Evolutionary conservation across 768 basidiomycete genomes (phyloP), one percentile per base, ranked within the genome.

Genomic region (Trametes sanguinea): DNA sequence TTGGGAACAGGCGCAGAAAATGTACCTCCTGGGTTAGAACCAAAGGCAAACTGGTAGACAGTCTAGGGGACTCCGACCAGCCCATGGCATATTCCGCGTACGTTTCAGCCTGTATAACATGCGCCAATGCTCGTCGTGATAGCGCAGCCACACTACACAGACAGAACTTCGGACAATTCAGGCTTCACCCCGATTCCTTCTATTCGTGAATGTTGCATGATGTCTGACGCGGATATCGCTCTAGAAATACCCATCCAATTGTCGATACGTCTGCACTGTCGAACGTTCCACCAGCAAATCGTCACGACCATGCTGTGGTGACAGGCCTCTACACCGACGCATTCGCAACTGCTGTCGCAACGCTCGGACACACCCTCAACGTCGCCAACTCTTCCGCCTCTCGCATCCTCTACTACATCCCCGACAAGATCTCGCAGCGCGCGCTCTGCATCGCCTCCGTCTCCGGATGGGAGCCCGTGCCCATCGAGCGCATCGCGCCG

Each of bases 341-440:
- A 0, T 77, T 68, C 53, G 71, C 73, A 8, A 64, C 70, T 30
- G 72, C 71, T 4, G 67, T 73, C 16, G 70, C 72, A 14, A 72
- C 74, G 6, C 66, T 75, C 9, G 75, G 73, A 13, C 69, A 76
- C 61, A 70, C 74, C 0, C 63, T 72, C 9, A 61, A 64, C 32
- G 53, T 56, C 16, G 69, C 65, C 13, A 73, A 75, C 53, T 66
- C 69, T 47, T 64, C 65, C 40, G 70, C 74, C 8, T 58, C 70
- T 35, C 73, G 69, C 54, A 57, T 76, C 47, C 71, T 76, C 14
- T 60, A 71, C 32, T 77, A 76, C 67, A 67, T 76, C 33, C 70
- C 73, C 29, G 64, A 69, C 57, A 65, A 71, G 9, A 65, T 76
- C 39, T 74, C 75, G 5, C 39, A 39, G 1, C 67, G 67, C 22